Conservation (phyloP, 352 stramenopile genomes). For the Phytophthora aleatoria region DNA sequence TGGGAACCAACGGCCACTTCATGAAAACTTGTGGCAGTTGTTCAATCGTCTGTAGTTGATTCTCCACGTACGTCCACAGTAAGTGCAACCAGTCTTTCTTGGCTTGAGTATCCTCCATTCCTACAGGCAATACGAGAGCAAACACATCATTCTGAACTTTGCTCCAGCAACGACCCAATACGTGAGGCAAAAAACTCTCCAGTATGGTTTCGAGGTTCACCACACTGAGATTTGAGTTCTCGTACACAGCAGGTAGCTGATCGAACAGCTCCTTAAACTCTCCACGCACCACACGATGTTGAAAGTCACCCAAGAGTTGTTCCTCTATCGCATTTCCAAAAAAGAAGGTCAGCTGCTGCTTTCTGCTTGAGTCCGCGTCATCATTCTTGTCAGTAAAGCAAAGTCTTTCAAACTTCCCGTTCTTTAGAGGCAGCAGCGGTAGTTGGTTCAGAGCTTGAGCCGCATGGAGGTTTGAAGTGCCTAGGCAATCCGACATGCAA, state of each 20-base stretch:
- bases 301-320: constrained; percentile 50
- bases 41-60: constrained; percentile 33
- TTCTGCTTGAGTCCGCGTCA: constrained; percentile 6
- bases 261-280: constrained; percentile 56
- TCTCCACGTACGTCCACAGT: constrained; percentile 60
- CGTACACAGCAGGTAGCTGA: constrained; percentile 43
- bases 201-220: constrained; percentile 40
- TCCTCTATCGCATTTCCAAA: constrained; percentile 56
- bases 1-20: constrained; percentile 55
- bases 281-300: constrained; percentile 41
- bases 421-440: constrained; percentile 50
- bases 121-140: constrained; percentile 21
- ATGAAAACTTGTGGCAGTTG: constrained; percentile 31
- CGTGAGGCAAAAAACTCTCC: constrained; percentile 46
- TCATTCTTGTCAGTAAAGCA: constrained; percentile 21
- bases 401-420: constrained; percentile 49
- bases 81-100: constrained; percentile 51
- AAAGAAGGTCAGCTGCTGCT: constrained; percentile 35
- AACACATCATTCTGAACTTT: constrained; percentile 36
- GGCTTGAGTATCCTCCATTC: constrained; percentile 12
- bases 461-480: not conserved
- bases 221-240: constrained; percentile 50
- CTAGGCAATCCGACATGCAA: constrained; percentile 44
- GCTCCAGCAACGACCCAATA: constrained; percentile 43
- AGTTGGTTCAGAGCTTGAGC: constrained; percentile 41